Percentiles rank a stretch among this genome's conserved stretches.
phyloP scores from a whole-genome alignment of 2,329 filamentous ascomycete genomes.

The Cordyceps cateniannulata region DNA sequence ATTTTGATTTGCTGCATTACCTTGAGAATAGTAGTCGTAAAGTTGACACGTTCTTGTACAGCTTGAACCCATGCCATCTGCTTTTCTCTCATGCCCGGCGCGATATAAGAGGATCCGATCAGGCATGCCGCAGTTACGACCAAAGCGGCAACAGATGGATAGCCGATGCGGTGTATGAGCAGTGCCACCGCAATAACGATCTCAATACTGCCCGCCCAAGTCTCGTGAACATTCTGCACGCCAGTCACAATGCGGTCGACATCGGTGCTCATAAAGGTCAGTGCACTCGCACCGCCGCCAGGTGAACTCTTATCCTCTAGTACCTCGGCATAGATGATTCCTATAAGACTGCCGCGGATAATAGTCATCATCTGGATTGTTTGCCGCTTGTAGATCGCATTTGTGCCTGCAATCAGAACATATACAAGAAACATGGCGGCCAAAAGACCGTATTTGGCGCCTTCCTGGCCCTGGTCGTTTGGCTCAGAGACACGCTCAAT shows the following conservation, averaged over 20 bases:
- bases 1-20: constrained; percentile 2
- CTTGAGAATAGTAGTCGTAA: constrained; percentile 1
- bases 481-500: constrained; percentile 5
- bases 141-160: constrained; percentile 4
- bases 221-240: constrained; percentile 3
- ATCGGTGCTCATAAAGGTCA: constrained; percentile 6
- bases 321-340: not conserved
- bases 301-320: not conserved
- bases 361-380: constrained; percentile 3
- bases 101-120: not conserved
- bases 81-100: constrained; percentile 3
- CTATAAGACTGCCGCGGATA: not conserved
- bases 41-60: constrained; percentile 4
- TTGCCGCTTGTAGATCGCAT: constrained; percentile 2
- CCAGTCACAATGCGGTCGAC: constrained; percentile 1
- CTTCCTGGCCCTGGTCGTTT: not conserved
- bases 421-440: not conserved
- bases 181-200: not conserved
- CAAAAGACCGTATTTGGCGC: not conserved
- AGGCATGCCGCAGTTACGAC: not conserved
- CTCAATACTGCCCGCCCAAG: not conserved
- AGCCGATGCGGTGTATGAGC: not conserved
- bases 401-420: not conserved
- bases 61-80: not conserved
- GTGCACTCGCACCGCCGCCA: not conserved